These are phyloP conservation scores for Bassia scoparia DNA, from an alignment of 148 eudicot species.

Conservation along the genomic window DNA sequence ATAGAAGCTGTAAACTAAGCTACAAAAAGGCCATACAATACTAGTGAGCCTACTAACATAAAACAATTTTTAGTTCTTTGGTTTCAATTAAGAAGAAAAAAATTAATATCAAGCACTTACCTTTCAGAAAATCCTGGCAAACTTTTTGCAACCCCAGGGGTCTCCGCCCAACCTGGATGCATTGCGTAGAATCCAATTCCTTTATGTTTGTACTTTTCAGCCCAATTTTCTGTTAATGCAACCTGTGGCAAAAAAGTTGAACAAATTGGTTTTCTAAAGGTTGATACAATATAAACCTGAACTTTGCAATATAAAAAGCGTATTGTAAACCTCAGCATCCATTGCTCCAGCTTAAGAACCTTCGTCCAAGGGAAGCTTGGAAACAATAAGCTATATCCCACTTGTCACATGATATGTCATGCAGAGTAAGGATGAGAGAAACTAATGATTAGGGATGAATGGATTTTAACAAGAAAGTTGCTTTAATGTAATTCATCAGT, in stretches of 20 bases:
- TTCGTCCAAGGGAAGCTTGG: background rate
- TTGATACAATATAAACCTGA: too few species aligned
- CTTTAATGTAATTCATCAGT: background rate
- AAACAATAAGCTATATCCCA: background rate
- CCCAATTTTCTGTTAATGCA: conserved; percentile 91
- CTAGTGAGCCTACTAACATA: background rate
- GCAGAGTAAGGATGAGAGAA: background rate
- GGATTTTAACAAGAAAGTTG: background rate
- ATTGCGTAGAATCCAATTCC: conserved; percentile 70
- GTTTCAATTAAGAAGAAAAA: background rate
- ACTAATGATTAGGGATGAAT: too few species aligned
- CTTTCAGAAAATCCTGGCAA: conserved; percentile 68
- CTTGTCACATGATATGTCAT: background rate
- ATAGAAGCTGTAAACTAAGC: background rate
- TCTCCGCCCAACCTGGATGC: conserved; percentile 99
- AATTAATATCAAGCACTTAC: conserved; percentile 32
- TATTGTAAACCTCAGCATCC: background rate
- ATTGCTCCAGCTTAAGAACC: background rate
- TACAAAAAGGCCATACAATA: background rate
- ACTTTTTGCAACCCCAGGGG: conserved; percentile 80
- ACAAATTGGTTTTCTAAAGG: too few species aligned
- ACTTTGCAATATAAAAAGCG: background rate
- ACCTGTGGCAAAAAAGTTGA: conserved; percentile 40
- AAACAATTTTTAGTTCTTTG: background rate
- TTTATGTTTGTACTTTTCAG: conserved; percentile 54